Evolutionary conservation across 2,329 filamentous ascomycete genomes (phyloP).

Genomic region (Podosphaera xanthii): DNA sequence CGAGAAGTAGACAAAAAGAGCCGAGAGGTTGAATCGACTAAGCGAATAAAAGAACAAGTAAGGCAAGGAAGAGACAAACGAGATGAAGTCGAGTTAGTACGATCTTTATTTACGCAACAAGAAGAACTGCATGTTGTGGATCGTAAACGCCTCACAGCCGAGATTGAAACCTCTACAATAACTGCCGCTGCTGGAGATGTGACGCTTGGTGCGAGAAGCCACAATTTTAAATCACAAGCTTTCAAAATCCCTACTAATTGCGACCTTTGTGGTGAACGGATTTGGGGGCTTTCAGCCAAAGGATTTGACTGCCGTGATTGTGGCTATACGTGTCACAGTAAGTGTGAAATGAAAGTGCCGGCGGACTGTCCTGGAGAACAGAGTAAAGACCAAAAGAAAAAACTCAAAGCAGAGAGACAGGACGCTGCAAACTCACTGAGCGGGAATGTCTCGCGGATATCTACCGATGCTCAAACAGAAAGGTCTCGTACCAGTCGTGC

Average conservation of each 20-base stretch:
- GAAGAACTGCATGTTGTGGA: constrained; percentile 71
- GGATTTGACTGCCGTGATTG: constrained; percentile 92
- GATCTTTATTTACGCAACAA: constrained; percentile 61
- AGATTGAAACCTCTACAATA: constrained; percentile 84
- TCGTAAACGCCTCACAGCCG: constrained; percentile 61
- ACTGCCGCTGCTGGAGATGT: constrained; percentile 80
- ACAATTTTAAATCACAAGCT: constrained; percentile 96
- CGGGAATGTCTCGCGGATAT: constrained; percentile 6
- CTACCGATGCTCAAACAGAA: constrained; percentile 31
- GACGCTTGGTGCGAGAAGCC: constrained; percentile 75
- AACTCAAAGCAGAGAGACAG: constrained; percentile 69
- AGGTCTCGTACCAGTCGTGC: constrained; percentile 48
- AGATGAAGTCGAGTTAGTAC: constrained; percentile 69
- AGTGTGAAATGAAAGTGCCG: constrained; percentile 97
- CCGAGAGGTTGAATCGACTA: constrained; percentile 61
- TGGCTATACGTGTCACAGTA: constrained; percentile 93
- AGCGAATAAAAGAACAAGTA: constrained; percentile 49
- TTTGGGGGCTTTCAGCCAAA: constrained; percentile 93
- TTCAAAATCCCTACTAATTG: constrained; percentile 99
- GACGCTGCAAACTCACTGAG: constrained; percentile 36
- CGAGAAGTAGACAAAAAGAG: constrained; percentile 69
- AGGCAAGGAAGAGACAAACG: constrained; percentile 69
- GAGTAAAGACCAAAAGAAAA: constrained; percentile 86
- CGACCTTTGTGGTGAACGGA: constrained; percentile 84
- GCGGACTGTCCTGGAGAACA: constrained; percentile 88